A percentile compares a stretch with the other conserved stretches of the same genome.
These are phyloP conservation scores for Wickerhamiella azyma DNA, from an alignment of 805 yeast genomes.

Conservation along the genomic window DNA sequence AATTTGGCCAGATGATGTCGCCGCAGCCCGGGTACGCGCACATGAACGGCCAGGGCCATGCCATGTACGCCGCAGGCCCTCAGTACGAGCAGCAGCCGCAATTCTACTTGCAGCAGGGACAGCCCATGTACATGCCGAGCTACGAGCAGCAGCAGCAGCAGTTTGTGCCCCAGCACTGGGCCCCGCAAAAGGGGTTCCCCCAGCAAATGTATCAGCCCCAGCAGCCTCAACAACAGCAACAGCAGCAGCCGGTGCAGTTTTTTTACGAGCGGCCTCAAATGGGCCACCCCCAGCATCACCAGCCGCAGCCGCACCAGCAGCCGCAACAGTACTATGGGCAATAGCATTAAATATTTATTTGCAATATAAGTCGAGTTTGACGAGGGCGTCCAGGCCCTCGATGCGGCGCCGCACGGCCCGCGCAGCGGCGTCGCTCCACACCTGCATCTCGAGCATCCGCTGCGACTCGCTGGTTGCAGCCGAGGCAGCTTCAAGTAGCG, in stretches of 20 bases:
- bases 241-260: not conserved
- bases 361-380: not conserved
- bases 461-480: too few species aligned
- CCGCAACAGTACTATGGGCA: not conserved
- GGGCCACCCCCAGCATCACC: not conserved
- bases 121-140: too few species aligned
- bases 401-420: not conserved
- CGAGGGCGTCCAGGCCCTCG: not conserved
- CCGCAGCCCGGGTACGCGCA: not conserved
- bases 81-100: conserved; percentile 8
- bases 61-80: too few species aligned
- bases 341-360: conserved; percentile 3
- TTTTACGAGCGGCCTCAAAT: not conserved
- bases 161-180: not conserved
- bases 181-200: not conserved
- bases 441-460: too few species aligned
- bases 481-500: too few species aligned
- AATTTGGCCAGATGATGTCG: not conserved
- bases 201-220: not conserved
- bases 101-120: not conserved
- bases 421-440: too few species aligned
- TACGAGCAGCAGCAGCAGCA: not conserved
- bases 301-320: not conserved
- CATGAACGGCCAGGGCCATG: not conserved
- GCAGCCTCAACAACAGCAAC: not conserved